Evolutionary conservation across 2,329 filamentous ascomycete genomes (phyloP), one percentile per base, ranked within the genome.

Genomic region (Aspergillus candidus): DNA sequence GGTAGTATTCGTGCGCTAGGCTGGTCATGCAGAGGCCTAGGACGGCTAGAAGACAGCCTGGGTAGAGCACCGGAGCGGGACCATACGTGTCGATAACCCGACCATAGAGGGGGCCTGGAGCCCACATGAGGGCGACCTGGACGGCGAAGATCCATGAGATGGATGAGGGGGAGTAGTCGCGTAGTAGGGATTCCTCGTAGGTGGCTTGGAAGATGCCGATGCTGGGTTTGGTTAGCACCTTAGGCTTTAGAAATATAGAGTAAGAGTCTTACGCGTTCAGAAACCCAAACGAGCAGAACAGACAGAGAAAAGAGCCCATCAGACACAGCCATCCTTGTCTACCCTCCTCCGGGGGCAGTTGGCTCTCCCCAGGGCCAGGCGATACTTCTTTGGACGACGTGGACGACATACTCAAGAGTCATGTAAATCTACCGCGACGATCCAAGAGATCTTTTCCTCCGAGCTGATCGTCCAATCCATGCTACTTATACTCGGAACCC

Each of bases 71-170:
- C 8, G 48, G 47, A 4, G 32, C 27, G 2, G 50, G 36, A 14
- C 50, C 50, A 14, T 46, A 52, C 1, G 50, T 46, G 13, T 52
- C 50, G 6, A 50, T 11, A 4, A 50, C 15, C 4, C 50, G 48
- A 6, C 50, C 48, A 22, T 40, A 52, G 4, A 59, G 51, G 2
- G 58, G 49, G 7, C 58, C 58, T 12, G 50, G 50, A 6, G 50
- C 46, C 41, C 54, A 57, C 55, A 61, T 72, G 52, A 73, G 60
- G 48, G 72, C 73, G 7, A 67, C 61, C 47, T 74, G 61, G n/a
- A 71, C 50, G 4, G 69, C 70, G 6, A 68, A 55, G 4, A 73
- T 74, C 71, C 72, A 74, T 7, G 70, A 59, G 6, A 74, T 62
- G 6, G 65, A 66, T 8, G 62, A 67, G 0, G 69, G 53, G 1